Percentiles rank a stretch among this genome's conserved stretches.
These are phyloP conservation scores for Gautieria morchelliformis DNA, from an alignment of 768 basidiomycete genomes.

Conservation along the genomic window DNA sequence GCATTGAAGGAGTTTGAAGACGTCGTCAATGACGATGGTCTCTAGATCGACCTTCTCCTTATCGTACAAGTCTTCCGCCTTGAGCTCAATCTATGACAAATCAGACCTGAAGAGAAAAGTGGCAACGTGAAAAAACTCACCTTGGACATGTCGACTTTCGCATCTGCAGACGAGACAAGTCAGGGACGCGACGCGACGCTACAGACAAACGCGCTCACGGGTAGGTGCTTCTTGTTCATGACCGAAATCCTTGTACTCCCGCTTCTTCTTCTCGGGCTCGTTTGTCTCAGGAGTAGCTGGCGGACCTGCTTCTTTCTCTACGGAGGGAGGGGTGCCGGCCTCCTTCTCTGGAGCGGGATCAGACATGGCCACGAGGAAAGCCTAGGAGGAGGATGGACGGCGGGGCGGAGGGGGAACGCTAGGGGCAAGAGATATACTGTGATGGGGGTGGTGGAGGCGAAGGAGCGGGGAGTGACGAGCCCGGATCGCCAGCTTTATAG, in stretches of 20 bases:
- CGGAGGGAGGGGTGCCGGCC: conserved; percentile 4
- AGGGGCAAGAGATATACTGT: background rate
- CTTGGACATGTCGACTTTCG: conserved; percentile 78
- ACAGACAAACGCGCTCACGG: conserved; percentile 37
- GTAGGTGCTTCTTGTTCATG: conserved; percentile 61
- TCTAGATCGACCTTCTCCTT: conserved; percentile 99
- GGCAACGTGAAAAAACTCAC: conserved; percentile 24
- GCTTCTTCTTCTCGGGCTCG: conserved; percentile 42
- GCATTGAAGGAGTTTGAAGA: conserved; percentile 93
- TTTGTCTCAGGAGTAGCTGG: conserved; percentile 7
- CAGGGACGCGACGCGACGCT: background rate
- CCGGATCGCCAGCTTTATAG: conserved; percentile 8
- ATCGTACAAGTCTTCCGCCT: conserved; percentile 90
- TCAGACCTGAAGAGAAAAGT: conserved; percentile 8
- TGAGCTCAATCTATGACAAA: conserved; percentile 60
- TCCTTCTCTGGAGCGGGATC: conserved; percentile 5
- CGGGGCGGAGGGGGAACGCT: conserved; percentile 2
- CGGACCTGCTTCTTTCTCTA: conserved; percentile 6
- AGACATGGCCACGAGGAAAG: conserved; percentile 8
- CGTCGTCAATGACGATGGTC: conserved; percentile 92
- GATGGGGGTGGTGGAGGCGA: conserved; percentile 1
- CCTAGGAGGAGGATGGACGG: background rate
- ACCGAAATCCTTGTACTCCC: conserved; percentile 82
- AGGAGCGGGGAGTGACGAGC: conserved; percentile 2
- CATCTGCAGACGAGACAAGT: conserved; percentile 38